Evolutionary conservation across 2,329 filamentous ascomycete genomes (phyloP), one percentile per base, ranked within the genome.

Genomic region (Pleurostoma richardsiae): DNA sequence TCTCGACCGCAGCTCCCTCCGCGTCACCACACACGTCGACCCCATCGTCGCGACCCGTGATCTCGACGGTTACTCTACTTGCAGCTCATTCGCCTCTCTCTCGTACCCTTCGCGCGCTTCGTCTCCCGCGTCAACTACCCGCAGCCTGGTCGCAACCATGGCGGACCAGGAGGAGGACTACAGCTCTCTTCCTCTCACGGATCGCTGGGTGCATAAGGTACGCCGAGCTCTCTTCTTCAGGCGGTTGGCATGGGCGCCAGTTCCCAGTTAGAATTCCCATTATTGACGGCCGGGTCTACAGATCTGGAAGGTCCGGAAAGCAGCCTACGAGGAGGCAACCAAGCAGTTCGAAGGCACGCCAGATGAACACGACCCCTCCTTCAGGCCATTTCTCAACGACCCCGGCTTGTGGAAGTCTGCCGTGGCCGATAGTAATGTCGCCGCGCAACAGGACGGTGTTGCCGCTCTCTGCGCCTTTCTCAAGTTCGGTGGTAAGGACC

Each of bases 281-380:
- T 19, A 19, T 19, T 19, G 19, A 19, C 19, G 19, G 19, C 19
- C 11, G 44, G 29, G 10, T 28, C 26, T 43, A 29, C 58, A 88
- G 86, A 82, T 88, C 61, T 99, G 94, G 94, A 99, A 99, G 78
- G 91, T 95, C 39, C 82, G 94, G 61, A 99, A 99, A 71, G 83
- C 83, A 62, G 94, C 85, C 45, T 99, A 97, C 64, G 94, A 99
- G 76, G 90, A 94, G 56, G 91, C 90, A 26, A 82, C 86, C 39
- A 91, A 94, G 66, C 81, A 85, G 56, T 97, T 99, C 66, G 85
- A 90, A 63, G 74, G 81, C 49, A 90, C 91, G 5, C 85, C 89
- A 51, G 86, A 91, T 68, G 92, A 97, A 64, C 80, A 83, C 56
- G 88, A 95, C 63, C 84, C 90, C 10, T 85, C 85, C 33, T 96